Base-by-base conservation (phyloP, 306 rosid genomes). In the Sicyos edulis region DNA sequence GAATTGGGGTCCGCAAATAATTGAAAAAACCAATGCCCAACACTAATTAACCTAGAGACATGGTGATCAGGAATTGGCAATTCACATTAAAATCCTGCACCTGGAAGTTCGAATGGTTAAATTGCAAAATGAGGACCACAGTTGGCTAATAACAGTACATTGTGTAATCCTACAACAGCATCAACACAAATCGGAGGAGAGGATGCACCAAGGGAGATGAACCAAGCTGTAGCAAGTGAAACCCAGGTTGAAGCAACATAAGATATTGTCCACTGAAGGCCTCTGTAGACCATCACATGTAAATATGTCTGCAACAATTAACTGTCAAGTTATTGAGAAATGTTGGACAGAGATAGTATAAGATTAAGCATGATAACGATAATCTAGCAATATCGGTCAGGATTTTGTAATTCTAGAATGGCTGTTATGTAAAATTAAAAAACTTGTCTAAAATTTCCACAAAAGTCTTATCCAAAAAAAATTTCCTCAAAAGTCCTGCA, bases 81-180 rank as follows among this genome's bases (percentile, higher is more conserved):
- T 26, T 50, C 73, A 49, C 73, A 69, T 69, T 47, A 69, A 69
- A 69, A 69, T 50, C 73, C 45, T 69, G 57, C 44, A 49, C 57
- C 50, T 20, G 58, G 29, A 69, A 69, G 58, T 69, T 69, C 73
- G 50, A 49, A 69, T n/a, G 44, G 73, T 50, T 24, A 69, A 47
- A 50, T 69, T 69, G 58, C 73, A 69, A 24, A 69, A 69, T 51
- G 57, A 69, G 73, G 58, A 24, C 44, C 72, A 69, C 54, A 69
- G 15, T 69, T 69, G 26, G 15, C 73, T 50, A 21, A 44, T 69
- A 69, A 69, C 42, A 50, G 37, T 69, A 69, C 73, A 69, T 69
- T 69, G 42, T 49, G 22, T 22, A 69, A 69, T 69, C 73, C 53
- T 69, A 49, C 54, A 49, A 50, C 73, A 69, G 58, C 73, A 24